Evolutionary conservation across 306 rosid genomes (phyloP).

Genomic region (Prosopis cineraria): DNA sequence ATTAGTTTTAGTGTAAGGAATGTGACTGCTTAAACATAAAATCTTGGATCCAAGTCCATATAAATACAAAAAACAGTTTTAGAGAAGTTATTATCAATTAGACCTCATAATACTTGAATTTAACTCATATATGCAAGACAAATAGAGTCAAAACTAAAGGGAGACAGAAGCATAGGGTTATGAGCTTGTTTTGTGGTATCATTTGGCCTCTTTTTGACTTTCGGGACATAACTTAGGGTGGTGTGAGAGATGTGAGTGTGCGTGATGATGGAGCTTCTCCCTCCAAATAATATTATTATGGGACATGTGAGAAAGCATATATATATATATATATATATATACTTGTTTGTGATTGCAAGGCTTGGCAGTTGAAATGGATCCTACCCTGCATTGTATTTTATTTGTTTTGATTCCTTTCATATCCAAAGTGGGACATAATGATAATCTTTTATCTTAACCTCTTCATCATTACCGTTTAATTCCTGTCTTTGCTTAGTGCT

Average conservation of each 20-base stretch:
- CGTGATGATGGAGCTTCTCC: background rate
- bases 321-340: no score
- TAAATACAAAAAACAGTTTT: no score
- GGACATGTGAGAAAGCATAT: no score
- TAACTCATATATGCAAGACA: no score
- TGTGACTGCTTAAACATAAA: no score
- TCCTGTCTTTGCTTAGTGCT: constrained; percentile 3
- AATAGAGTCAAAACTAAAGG: no score
- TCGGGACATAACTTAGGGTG: background rate
- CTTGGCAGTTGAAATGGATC: background rate
- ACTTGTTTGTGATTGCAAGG: background rate
- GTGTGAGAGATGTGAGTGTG: background rate
- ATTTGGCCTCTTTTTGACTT: constrained; percentile 7
- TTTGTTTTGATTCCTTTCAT: constrained; percentile 35
- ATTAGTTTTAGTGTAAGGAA: no score
- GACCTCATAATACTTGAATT: no score
- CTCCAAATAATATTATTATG: background rate
- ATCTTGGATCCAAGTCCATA: no score
- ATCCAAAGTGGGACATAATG: constrained; percentile 25
- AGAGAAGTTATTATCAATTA: no score
- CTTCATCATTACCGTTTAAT: constrained; percentile 35
- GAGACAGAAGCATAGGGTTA: no score
- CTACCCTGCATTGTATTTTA: background rate
- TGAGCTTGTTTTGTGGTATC: no score
- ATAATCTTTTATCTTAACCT: constrained; percentile 35